A percentile compares a stretch with the other conserved stretches of the same genome.
Conservation (phyloP, 1,284 basidiomycete genomes). For the Pseudozyma tsukubaensis region DNA sequence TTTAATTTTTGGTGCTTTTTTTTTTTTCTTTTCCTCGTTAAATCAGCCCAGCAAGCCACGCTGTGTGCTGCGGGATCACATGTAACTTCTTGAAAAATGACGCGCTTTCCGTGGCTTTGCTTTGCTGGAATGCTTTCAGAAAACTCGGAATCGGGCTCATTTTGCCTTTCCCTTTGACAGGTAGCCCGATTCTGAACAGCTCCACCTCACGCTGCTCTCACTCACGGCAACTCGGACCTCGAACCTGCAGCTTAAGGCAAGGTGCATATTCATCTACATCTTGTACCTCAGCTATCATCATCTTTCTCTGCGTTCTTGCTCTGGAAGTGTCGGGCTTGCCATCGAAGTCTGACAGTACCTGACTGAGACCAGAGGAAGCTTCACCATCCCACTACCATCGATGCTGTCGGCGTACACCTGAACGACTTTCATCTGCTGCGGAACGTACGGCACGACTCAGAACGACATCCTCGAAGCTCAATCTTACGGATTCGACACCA, state of each 20-base stretch:
- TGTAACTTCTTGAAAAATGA: too few species aligned
- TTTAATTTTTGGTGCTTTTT: background rate
- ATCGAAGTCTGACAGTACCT: background rate
- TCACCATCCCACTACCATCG: background rate
- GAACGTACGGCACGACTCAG: slow-evolving; percentile 7
- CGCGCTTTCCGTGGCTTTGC: background rate
- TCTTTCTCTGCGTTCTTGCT: slow-evolving; percentile 5
- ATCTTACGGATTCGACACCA: too few species aligned
- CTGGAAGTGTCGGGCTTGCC: slow-evolving; percentile 3
- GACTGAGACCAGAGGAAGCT: slow-evolving; percentile 10
- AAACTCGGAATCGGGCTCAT: background rate
- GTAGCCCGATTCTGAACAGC: background rate
- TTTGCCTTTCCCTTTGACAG: background rate
- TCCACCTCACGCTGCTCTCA: background rate
- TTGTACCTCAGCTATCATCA: background rate
- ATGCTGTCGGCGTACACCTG: slow-evolving; percentile 13
- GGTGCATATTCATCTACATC: background rate
- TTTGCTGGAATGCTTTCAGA: slow-evolving; percentile 1
- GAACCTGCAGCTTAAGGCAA: background rate
- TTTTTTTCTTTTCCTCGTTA: background rate
- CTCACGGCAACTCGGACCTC: background rate
- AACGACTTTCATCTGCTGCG: slow-evolving; percentile 3
- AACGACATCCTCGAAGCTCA: background rate
- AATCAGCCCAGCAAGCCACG: background rate
- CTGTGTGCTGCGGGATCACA: too few species aligned